These are phyloP conservation scores for Candolleomyces efflorescens DNA, from an alignment of 768 basidiomycete species.

Conservation along the genomic window DNA sequence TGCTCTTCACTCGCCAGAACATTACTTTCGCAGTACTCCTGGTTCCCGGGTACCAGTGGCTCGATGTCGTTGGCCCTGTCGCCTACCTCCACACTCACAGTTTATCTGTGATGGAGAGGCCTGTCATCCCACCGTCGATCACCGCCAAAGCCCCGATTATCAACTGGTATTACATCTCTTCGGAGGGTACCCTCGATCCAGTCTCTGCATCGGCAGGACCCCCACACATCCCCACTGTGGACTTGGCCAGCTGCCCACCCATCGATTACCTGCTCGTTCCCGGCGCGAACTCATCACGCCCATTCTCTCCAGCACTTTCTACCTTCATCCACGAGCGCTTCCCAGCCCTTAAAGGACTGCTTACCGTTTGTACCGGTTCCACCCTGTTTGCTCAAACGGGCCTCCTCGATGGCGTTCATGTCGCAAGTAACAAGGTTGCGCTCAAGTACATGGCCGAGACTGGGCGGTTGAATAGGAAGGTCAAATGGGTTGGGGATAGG, in stretches of 20 bases:
- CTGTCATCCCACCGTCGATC: too few species aligned
- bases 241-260: constrained; percentile 16
- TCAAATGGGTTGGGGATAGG: constrained; percentile 22
- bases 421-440: constrained; percentile 17
- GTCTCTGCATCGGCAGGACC: constrained; percentile 17
- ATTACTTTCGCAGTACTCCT: constrained; percentile 16
- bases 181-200: constrained; percentile 10
- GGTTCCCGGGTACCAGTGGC: constrained; percentile 16
- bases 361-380: constrained; percentile 20
- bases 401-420: constrained; percentile 18
- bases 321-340: constrained; percentile 14
- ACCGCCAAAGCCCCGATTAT: constrained; percentile 16
- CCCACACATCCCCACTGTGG: constrained; percentile 14
- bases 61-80: constrained; percentile 19
- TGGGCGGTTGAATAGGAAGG: constrained; percentile 13
- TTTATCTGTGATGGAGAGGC: too few species aligned
- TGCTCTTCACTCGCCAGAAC: too few species aligned
- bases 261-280: constrained; percentile 24
- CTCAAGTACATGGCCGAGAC: background rate
- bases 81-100: constrained; percentile 19
- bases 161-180: constrained; percentile 21
- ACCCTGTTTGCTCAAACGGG: constrained; percentile 17
- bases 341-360: constrained; percentile 8
- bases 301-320: constrained; percentile 11
- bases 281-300: constrained; percentile 13